Base-by-base conservation (phyloP, 225 moss, liverwort and hornwort genomes). In the Anthoceros angustus region DNA sequence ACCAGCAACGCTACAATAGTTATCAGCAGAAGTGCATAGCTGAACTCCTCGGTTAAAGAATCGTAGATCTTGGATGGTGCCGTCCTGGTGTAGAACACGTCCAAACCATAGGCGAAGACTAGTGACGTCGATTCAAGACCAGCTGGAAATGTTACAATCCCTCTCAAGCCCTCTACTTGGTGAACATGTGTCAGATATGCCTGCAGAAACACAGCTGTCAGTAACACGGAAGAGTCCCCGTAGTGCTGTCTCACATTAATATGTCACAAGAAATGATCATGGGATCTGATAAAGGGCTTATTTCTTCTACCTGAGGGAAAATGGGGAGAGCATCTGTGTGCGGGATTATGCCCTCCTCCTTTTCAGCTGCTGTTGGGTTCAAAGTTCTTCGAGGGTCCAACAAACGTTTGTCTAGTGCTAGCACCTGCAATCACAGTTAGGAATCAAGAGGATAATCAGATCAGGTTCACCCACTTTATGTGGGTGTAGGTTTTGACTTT, bases 21-120 rank as follows among this genome's bases (percentile, higher is more conserved):
- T 61, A 92, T 82, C 8, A 92, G 92, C 72, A 98, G 85, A 63
- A 98, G 68, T 18, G 92, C 88, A 42, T 91, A 98, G 79, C 82
- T 98, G 67, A 92, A 98, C 38, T 98, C 92, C 73, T 98, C 95
- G 69, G 92, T 98, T 63, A 98, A 75, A 15, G 95, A 92, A 67
- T 98, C 92, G 0, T 98, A 98, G 38, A 75, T 87, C 66, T 85
- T 84, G 64, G 92, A 98, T 39, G 95, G 92, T 62, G 92, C 92
- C 12, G 92, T 87, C 65, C 76, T 83, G 6, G 92, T 98, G 60
- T 79, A 92, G 74, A 92, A 98, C 48, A 98, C 76, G 67, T 98
- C 95, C 8, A 87, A 76, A 65, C 92, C 89, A 40, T 87, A 89
- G 25, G 84, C 87, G 64, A 98, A 98, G 12, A 98, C 87, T 50